Base-by-base conservation (phyloP, 2,329 filamentous ascomycete species). In the Lachnellula arida region DNA sequence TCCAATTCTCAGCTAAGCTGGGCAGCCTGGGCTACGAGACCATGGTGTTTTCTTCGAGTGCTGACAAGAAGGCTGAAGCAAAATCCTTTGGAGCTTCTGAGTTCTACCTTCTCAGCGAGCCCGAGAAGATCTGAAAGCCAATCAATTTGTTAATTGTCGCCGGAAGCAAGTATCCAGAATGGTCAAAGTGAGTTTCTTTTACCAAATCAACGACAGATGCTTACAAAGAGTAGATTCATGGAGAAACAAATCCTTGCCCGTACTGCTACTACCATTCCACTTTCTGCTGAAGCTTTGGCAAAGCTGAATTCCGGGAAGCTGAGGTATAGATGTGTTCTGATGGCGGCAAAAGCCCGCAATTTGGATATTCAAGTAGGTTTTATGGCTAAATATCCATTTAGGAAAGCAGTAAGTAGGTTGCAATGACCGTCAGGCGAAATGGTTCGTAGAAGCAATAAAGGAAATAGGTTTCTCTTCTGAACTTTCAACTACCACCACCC, bases 1-100 rank as follows among this genome's bases (percentile, higher is more conserved):
- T 85, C 53, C 79, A 83, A 60, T 85, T 81, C 62, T 81, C 81
- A 0, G 71, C 76, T 5, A 81, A 81, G 67, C 81, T 84, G 14
- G 49, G 49, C 37, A 81, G 81, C 67, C 81, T 84, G 14, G 49
- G 49, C 37, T 22, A 28, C 22, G 49, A 51, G 9, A 40, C 37
- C 9, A 17, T 43, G 0, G 37, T 40, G 9, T 78, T 87, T 60
- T 84, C 82, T 5, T 80, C 85, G 55, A 80, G 76, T 0, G 73
- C 74, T 0, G 63, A 71, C 68, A 88, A 88, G 74, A 74, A 73
- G 32, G 75, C 76, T 0, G 83, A 87, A 63, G 81, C 81, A 15
- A 73, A 75, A 59, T 77, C 79, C 55, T 76, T 88, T 53, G 85
- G 85, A 11, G 85, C 85, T 1, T 78, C 78, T 46, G 67, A 69